Conservation (phyloP, 2,329 filamentous ascomycete genomes). For the Fusarium chaquense region DNA sequence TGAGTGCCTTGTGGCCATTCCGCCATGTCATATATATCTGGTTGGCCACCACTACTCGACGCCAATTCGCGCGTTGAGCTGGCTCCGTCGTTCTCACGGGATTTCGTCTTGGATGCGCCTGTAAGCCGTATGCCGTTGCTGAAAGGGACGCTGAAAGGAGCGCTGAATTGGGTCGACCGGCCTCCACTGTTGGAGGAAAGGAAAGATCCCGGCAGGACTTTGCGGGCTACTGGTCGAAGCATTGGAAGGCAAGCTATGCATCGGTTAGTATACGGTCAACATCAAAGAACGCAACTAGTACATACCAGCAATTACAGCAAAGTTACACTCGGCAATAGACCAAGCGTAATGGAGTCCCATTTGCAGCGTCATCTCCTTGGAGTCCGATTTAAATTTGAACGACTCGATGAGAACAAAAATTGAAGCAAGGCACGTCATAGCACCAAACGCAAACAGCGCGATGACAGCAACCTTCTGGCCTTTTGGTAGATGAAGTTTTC, state of each 20-base stretch:
- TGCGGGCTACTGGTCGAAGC: constrained; percentile 40
- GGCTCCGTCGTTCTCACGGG: constrained; percentile 24
- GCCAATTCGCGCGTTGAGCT: constrained; percentile 36
- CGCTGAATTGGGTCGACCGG: constrained; percentile 20
- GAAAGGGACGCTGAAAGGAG: constrained; percentile 22
- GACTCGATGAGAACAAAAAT: constrained; percentile 47
- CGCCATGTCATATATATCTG: constrained; percentile 27
- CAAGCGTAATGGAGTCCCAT: constrained; percentile 47
- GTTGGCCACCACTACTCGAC: not conserved
- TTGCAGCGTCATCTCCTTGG: constrained; percentile 45
- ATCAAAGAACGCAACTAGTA: not conserved
- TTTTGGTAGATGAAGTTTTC: constrained; percentile 47
- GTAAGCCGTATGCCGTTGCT: constrained; percentile 37
- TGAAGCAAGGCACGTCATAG: constrained; percentile 47
- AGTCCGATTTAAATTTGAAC: constrained; percentile 37
- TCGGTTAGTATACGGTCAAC: not conserved
- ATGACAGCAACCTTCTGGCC: constrained; percentile 49
- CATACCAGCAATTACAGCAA: constrained; percentile 48
- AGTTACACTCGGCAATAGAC: constrained; percentile 48
- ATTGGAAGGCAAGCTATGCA: constrained; percentile 40
- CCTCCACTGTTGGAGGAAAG: constrained; percentile 30
- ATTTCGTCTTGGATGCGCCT: constrained; percentile 24
- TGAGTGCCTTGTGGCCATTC: constrained; percentile 34
- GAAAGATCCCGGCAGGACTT: constrained; percentile 37
- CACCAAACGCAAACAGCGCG: constrained; percentile 49